Base-by-base conservation (phyloP, 2,329 filamentous ascomycete genomes). In the Phoma sp. region DNA sequence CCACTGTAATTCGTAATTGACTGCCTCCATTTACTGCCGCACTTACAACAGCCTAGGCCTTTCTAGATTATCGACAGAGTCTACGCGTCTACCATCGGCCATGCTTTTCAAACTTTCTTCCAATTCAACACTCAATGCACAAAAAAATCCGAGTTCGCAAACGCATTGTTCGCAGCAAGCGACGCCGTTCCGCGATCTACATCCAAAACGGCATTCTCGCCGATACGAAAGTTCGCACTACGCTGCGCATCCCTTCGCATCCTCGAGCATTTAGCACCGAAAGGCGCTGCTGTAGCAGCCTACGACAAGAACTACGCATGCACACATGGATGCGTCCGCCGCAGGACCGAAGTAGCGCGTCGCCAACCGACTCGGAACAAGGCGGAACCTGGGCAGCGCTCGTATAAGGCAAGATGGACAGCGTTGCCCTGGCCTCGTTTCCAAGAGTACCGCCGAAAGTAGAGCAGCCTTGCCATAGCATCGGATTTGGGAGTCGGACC, bases 291-390 rank as follows among this genome's bases (percentile, higher is more conserved):
- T n/a, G n/a, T n/a, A n/a, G n/a, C n/a, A n/a, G 18, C 12, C 18
- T 17, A 36, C 32, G 28, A 34, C 43, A 26, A 43, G 38, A 42
- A 26, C 37, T 25, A 37, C 37, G 33, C 11, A 29, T 40, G 51
- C 28, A 39, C 25, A 5, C 51, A 39, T 45, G 39, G 28, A 45
- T 45, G 21, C 15, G 45, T 43, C 51, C 51, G 45, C 33, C 28
- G 33, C 51, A 45, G 28, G 39, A 47, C 45, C 45, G 39, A 33
- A 33, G n/a, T 40, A 26, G 45, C 39, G 39, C 33, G 7, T 37
- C n/a, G 43, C 21, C n/a, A 43, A 43, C 18, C 28, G 36, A 21
- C 12, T 7, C 42, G 29, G 49, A 47, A 21, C 28, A 25, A 21
- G 36, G 20, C 36, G 42, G 32, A 23, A n/a, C 20, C 43, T 39